These are phyloP conservation scores for Scenedesmus sp. DNA, from an alignment of 163 green algal genomes.

Conservation along the genomic window DNA sequence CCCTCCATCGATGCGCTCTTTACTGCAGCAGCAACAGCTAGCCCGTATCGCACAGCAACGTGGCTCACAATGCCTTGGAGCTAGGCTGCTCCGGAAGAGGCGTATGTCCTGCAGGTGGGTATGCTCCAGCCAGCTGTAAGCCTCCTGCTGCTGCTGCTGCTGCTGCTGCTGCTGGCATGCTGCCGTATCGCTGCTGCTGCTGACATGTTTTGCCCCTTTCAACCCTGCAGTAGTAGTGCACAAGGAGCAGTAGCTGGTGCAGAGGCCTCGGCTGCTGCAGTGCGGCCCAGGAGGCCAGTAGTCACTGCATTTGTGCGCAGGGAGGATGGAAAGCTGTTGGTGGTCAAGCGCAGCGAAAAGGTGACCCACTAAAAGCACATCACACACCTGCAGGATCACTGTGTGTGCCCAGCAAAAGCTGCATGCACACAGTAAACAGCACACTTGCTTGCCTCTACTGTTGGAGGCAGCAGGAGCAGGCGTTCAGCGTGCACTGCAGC, in stretches of 20 bases:
- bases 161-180: not conserved
- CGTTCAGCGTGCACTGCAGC: no score
- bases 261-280: not conserved
- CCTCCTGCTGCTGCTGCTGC: not conserved
- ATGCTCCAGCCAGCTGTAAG: not conserved
- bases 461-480: no score
- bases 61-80: not conserved
- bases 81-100: not conserved
- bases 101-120: not conserved
- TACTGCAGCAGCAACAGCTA: not conserved
- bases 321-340: constrained; percentile 44
- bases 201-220: not conserved
- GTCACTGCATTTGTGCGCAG: constrained; percentile 58
- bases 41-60: not conserved
- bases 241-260: not conserved
- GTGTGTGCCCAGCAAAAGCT: not conserved
- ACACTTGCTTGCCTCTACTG: no score
- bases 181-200: not conserved
- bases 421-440: not conserved
- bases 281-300: constrained; percentile 22
- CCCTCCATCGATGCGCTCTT: not conserved
- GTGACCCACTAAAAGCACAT: not conserved
- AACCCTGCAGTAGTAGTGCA: not conserved
- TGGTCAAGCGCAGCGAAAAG: constrained; percentile 56
- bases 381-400: not conserved